phyloP scores from a whole-genome alignment of 352 stramenopile species.

The Globisporangium cylindrosporum region DNA sequence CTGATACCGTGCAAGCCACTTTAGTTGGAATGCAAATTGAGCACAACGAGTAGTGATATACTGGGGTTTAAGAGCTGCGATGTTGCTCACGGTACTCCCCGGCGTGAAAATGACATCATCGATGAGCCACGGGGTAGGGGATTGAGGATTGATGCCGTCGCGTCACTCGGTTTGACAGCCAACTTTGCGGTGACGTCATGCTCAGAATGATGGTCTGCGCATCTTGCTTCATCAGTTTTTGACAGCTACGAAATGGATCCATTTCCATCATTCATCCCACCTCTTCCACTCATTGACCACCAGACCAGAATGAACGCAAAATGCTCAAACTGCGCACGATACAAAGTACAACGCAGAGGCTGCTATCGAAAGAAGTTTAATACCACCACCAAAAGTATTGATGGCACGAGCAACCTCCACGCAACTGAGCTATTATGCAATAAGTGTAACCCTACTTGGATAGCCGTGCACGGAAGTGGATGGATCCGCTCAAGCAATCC shows the following conservation, averaged over 20 bases:
- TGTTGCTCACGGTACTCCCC: neutral
- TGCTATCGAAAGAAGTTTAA: neutral
- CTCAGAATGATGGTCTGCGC: constrained; percentile 7
- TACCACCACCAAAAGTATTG: neutral
- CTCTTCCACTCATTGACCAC: neutral
- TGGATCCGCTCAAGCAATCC: neutral
- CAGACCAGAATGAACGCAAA: neutral
- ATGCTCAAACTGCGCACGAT: neutral
- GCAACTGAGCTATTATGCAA: neutral
- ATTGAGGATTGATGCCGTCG: constrained; percentile 9
- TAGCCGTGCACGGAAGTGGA: neutral
- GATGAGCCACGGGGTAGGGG: neutral
- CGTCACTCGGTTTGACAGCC: constrained; percentile 5
- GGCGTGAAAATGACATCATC: neutral
- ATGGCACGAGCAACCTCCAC: neutral
- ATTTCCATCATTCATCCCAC: neutral
- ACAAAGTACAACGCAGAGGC: neutral
- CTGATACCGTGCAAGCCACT: neutral
- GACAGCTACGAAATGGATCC: constrained; percentile 2
- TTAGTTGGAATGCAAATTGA: neutral
- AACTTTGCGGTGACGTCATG: constrained; percentile 8
- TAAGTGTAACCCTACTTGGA: neutral
- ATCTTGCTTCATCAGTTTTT: neutral
- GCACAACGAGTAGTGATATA: neutral
- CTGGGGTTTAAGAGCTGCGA: neutral